Evolutionary conservation across 371 early-diverging fungal species (phyloP).

Genomic region (Mortierella sp.): DNA sequence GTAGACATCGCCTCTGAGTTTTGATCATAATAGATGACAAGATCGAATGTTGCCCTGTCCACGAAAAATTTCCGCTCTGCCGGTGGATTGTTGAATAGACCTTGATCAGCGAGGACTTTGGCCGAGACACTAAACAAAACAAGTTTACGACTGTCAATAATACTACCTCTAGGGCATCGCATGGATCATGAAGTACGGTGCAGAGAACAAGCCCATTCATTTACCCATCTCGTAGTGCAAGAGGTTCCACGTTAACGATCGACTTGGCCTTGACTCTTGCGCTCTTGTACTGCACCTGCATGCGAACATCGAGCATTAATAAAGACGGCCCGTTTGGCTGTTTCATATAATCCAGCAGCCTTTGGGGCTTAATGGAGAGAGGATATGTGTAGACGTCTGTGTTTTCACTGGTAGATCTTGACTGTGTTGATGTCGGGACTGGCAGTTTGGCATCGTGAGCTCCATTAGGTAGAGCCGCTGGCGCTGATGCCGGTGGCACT

Average conservation of each 20-base stretch:
- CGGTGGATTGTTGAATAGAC: conserved; percentile 58
- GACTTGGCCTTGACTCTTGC: conserved; percentile 80
- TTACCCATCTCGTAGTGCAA: conserved; percentile 69
- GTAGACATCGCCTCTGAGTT: conserved; percentile 17
- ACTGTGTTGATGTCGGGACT: background rate
- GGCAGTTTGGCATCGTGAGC: background rate
- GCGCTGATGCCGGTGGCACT: conserved; percentile 15
- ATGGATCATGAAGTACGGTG: too few species aligned
- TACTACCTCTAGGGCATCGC: too few species aligned
- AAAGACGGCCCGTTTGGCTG: conserved; percentile 58
- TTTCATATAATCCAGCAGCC: conserved; percentile 59
- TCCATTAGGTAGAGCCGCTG: conserved; percentile 8
- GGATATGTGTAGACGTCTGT: conserved; percentile 24
- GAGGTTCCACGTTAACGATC: conserved; percentile 86
- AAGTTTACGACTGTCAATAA: too few species aligned
- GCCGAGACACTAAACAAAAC: conserved; percentile 58
- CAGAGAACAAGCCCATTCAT: background rate
- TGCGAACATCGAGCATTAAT: conserved; percentile 88
- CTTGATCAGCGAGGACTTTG: conserved; percentile 60
- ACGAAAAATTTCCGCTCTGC: conserved; percentile 71
- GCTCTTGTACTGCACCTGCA: conserved; percentile 69
- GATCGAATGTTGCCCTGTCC: conserved; percentile 73
- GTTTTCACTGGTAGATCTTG: conserved; percentile 33
- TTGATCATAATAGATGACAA: conserved; percentile 83
- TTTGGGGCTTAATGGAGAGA: conserved; percentile 38